These are phyloP conservation scores for Bipolaris oryzae DNA, from an alignment of 2,329 filamentous ascomycete species.

Conservation along the genomic window DNA sequence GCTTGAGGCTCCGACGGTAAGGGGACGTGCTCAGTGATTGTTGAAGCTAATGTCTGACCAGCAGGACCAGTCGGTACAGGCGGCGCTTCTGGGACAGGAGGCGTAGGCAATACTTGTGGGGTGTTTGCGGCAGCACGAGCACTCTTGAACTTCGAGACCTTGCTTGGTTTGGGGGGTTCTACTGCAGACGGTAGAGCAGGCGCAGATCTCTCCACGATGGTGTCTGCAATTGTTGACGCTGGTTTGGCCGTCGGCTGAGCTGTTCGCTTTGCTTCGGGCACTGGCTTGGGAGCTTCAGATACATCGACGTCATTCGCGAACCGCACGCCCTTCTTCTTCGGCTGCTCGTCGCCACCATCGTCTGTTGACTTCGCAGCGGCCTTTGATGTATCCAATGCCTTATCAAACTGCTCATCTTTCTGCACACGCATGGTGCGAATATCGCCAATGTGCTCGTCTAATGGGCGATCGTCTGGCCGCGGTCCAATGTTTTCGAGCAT, in stretches of 20 bases:
- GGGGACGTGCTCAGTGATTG: slow-evolving; percentile 59
- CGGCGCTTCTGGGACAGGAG: slow-evolving; percentile 31
- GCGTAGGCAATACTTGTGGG: slow-evolving; percentile 25
- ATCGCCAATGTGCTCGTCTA: slow-evolving; percentile 59
- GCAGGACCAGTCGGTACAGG: slow-evolving; percentile 50
- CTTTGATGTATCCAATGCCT: slow-evolving; percentile 20
- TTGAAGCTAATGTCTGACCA: slow-evolving; percentile 63
- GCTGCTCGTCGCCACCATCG: slow-evolving; percentile 8
- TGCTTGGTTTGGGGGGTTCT: slow-evolving; percentile 35
- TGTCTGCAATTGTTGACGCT: slow-evolving; percentile 40
- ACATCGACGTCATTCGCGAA: slow-evolving; percentile 79
- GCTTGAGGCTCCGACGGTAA: slow-evolving; percentile 45
- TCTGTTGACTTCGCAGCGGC: slow-evolving; percentile 5
- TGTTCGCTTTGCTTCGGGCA: slow-evolving; percentile 25
- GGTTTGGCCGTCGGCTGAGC: slow-evolving; percentile 7
- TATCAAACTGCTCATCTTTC: slow-evolving; percentile 47
- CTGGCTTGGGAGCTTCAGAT: slow-evolving; percentile 53
- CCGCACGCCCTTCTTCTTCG: slow-evolving; percentile 72
- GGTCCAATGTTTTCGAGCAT: slow-evolving; percentile 65
- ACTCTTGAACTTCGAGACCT: slow-evolving; percentile 52
- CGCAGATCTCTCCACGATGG: slow-evolving; percentile 42
- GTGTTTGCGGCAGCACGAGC: slow-evolving; percentile 30
- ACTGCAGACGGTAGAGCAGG: slow-evolving; percentile 18
- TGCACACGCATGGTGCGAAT: slow-evolving; percentile 61
- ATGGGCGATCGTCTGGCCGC: slow-evolving; percentile 43